Percentiles rank a stretch among this genome's conserved stretches.
Evolutionary conservation across 768 basidiomycete species (phyloP).

Genomic region (Lactarius vividus): DNA sequence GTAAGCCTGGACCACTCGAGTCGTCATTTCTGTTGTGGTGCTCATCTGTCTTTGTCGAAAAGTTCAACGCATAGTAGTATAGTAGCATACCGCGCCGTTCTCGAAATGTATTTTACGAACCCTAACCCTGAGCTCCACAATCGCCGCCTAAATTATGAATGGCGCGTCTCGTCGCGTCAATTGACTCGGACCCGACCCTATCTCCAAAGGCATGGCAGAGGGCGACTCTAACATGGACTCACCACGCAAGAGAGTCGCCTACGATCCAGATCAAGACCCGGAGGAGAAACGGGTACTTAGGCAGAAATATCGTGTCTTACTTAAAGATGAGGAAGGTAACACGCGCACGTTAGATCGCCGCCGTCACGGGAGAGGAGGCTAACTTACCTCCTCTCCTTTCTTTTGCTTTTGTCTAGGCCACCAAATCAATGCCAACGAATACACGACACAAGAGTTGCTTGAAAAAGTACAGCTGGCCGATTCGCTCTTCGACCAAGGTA

Average conservation of each 20-base stretch:
- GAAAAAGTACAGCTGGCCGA: constrained; percentile 58
- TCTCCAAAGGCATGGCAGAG: constrained; percentile 19
- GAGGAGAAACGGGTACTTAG: constrained; percentile 74
- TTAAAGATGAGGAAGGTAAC: constrained; percentile 38
- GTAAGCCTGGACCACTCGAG: constrained; percentile 45
- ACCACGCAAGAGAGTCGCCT: constrained; percentile 40
- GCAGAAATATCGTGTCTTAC: constrained; percentile 67
- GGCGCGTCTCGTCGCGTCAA: constrained; percentile 6
- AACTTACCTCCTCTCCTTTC: constrained; percentile 7
- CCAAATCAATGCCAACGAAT: constrained; percentile 52
- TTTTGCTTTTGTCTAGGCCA: constrained; percentile 29
- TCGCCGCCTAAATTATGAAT: constrained; percentile 1
- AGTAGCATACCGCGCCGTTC: constrained; percentile 11
- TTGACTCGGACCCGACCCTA: background rate
- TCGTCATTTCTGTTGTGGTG: background rate
- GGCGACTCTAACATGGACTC: constrained; percentile 20
- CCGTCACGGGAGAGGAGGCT: background rate
- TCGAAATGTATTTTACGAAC: constrained; percentile 26
- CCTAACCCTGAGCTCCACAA: constrained; percentile 18
- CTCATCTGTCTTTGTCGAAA: background rate
- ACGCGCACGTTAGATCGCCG: constrained; percentile 2
- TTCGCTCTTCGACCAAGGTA: constrained; percentile 62
- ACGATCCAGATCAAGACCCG: constrained; percentile 84
- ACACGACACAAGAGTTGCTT: constrained; percentile 54
- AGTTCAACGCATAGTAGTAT: constrained; percentile 31